Evolutionary conservation across 345 rosid species (phyloP), one percentile per base, ranked within the genome.

Genomic region (Hypericum androsaemum): DNA sequence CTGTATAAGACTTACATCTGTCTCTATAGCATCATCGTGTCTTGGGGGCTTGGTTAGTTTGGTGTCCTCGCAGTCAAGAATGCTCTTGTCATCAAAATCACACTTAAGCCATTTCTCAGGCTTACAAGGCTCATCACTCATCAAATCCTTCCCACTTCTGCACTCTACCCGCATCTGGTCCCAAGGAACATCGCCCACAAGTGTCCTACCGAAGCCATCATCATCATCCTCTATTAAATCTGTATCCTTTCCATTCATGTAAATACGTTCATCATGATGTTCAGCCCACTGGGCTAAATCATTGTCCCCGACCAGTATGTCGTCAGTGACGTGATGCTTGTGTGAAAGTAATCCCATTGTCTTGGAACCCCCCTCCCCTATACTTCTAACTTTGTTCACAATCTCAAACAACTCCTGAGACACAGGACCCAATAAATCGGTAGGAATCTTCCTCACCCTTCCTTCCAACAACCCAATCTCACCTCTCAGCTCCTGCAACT

Each of bases 121-220:
- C 70, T 88, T 88, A 66, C 95, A 90, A 42, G 89, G 72, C 55
- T 79, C 95, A 22, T 22, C 32, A 7, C 72, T 59, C 66, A 85
- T 72, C 69, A 85, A 72, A 77, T 81, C 84, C 69, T 88, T 92
- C 45, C 71, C 83, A 50, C 81, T 69, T 64, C 84, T 64, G 72
- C 85, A 79, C 37, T 77, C 94, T 0, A 78, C 47, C 54, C 82
- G 69, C 62, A 92, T 83, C 53, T 83, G 86, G 43, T 78, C 97
- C 98, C 94, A 88, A 52, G 86, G 77, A 58, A 81, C 95, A 60
- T 85, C 97, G 71, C 85, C 94, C 72, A 84, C 90, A 54, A 92
- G 97, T 16, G 95, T 74, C 59, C 86, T 74, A 39, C 82, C 94
- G 54, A 92, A 92, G 70, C 95, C 81, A 60, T 88, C 97, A 5